phyloP scores from a whole-genome alignment of 2,329 filamentous ascomycete genomes.

The Claviceps sp. region DNA sequence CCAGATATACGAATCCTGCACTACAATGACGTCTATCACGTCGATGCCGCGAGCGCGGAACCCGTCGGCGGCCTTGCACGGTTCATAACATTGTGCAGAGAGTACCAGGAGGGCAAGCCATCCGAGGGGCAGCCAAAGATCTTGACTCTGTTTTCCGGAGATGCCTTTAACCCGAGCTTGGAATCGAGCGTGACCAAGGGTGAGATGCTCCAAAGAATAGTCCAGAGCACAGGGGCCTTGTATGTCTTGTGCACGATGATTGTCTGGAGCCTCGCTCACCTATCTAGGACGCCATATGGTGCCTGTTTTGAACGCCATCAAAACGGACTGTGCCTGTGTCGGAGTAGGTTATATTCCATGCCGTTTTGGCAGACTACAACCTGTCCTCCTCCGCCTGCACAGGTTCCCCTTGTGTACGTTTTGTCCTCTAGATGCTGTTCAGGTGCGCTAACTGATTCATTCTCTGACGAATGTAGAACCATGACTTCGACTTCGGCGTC shows the following conservation, averaged over 20 bases:
- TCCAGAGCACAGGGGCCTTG: too few species aligned
- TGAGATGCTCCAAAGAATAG: conserved; percentile 10
- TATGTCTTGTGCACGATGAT: neutral
- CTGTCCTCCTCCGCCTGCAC: neutral
- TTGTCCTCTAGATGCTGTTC: neutral
- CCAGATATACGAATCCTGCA: conserved; percentile 70
- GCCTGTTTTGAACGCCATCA: conserved; percentile 63
- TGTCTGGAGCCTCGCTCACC: neutral
- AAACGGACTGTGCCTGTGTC: conserved; percentile 68
- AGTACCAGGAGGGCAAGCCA: conserved; percentile 52
- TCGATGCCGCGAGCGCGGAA: conserved; percentile 62
- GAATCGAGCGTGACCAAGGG: conserved; percentile 86
- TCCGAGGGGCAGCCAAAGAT: conserved; percentile 52
- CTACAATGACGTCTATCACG: conserved; percentile 90
- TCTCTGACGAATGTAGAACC: conserved; percentile 45
- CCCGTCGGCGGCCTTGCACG: conserved; percentile 71
- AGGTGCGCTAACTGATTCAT: too few species aligned
- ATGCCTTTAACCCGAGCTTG: conserved; percentile 83
- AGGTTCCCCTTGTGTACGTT: neutral
- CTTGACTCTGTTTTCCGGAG: conserved; percentile 76
- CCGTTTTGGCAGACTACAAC: neutral
- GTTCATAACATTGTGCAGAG: conserved; percentile 65
- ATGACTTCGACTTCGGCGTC: conserved; percentile 86
- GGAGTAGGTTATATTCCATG: conserved; percentile 43
- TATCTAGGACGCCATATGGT: conserved; percentile 66